Evolutionary conservation across 805 yeast genomes (phyloP).

Genomic region (Lachancea fermentati): DNA sequence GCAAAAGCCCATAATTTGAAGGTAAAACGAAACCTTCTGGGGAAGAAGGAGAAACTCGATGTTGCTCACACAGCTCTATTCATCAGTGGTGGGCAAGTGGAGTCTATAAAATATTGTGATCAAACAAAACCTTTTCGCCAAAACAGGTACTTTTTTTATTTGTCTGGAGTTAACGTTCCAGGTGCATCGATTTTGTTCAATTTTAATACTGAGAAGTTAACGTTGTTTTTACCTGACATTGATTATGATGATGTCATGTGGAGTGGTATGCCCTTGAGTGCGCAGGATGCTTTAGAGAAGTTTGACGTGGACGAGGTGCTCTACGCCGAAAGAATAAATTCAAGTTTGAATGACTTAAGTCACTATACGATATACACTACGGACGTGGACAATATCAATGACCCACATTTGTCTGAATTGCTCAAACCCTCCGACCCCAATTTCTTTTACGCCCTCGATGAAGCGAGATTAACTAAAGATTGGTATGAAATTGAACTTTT

Average conservation of each 20-base stretch:
- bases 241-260: conserved; percentile 85
- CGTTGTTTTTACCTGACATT: conserved; percentile 73
- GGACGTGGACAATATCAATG: conserved; percentile 45
- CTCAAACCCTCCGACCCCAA: conserved; percentile 42
- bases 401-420: conserved; percentile 28
- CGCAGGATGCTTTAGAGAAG: conserved; percentile 55
- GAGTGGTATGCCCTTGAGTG: conserved; percentile 80
- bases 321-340: conserved; percentile 48
- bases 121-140: conserved; percentile 76
- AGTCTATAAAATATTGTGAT: conserved; percentile 70
- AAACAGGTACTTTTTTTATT: conserved; percentile 82
- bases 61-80: conserved; percentile 36
- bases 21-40: conserved; percentile 39
- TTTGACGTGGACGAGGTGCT: conserved; percentile 82
- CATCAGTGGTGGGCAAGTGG: conserved; percentile 55
- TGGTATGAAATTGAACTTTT: conserved; percentile 69
- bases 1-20: conserved; percentile 69
- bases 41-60: conserved; percentile 19
- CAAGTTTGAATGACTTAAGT: conserved; percentile 29
- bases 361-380: conserved; percentile 41
- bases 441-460: conserved; percentile 75
- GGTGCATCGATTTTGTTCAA: conserved; percentile 66
- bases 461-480: conserved; percentile 80
- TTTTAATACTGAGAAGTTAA: conserved; percentile 47
- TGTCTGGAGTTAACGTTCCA: conserved; percentile 77